Percentiles rank a stretch among this genome's conserved stretches.
Evolutionary conservation across 306 rosid species (phyloP).

Genomic region (Oemleria cerasiformis): DNA sequence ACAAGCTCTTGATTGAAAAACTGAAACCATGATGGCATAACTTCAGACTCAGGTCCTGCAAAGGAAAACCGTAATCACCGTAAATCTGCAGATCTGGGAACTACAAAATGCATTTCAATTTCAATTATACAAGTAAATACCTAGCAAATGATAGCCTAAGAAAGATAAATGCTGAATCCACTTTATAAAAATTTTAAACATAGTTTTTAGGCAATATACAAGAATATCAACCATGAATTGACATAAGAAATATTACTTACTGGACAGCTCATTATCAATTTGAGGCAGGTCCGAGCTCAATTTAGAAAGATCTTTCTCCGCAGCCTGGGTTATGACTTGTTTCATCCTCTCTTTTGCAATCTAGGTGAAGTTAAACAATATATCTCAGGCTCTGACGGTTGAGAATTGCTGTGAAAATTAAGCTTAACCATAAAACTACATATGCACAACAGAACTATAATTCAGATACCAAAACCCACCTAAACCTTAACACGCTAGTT

Average conservation of each 20-base stretch:
- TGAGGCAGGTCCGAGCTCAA: slow-evolving; percentile 47
- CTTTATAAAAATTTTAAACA: not conserved
- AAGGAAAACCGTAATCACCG: slow-evolving; percentile 14
- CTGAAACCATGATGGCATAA: slow-evolving; percentile 81
- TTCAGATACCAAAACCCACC: slow-evolving; percentile 14
- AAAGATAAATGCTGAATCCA: slow-evolving; percentile 1
- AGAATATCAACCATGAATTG: slow-evolving; percentile 5
- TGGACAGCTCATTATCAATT: slow-evolving; percentile 25
- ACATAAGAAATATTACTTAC: slow-evolving; percentile 47
- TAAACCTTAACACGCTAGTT: slow-evolving; percentile 4
- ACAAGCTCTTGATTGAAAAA: slow-evolving; percentile 82
- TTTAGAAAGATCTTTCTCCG: slow-evolving; percentile 60
- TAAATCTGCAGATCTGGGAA: not conserved
- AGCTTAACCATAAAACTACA: slow-evolving; percentile 8
- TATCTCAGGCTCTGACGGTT: slow-evolving; percentile 23
- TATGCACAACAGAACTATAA: not conserved
- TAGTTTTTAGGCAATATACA: not conserved
- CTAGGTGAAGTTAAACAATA: slow-evolving; percentile 37
- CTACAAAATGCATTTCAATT: not conserved
- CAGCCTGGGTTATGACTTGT: slow-evolving; percentile 69
- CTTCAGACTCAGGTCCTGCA: slow-evolving; percentile 65
- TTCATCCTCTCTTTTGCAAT: slow-evolving; percentile 72
- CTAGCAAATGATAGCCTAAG: not conserved
- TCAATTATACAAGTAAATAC: not conserved
- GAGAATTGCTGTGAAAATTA: not conserved